These are phyloP conservation scores for Scolecobasidium constrictum DNA, from an alignment of 2,329 filamentous ascomycete species.

Conservation along the genomic window DNA sequence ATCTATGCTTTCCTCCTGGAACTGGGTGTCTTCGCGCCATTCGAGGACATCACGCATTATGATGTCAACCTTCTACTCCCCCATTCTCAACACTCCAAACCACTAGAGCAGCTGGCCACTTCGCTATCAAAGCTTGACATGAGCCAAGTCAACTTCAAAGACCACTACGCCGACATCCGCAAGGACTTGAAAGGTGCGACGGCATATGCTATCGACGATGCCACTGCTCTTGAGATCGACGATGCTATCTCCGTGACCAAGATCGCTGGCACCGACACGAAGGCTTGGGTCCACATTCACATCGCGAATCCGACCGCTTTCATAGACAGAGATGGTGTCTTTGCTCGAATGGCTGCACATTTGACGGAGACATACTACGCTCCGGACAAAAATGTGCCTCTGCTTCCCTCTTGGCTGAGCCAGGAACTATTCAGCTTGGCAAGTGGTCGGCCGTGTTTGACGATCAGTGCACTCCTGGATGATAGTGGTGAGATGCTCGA, in stretches of 20 bases:
- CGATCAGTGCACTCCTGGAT: slow-evolving; percentile 48
- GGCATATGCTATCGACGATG: slow-evolving; percentile 64
- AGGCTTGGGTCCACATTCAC: slow-evolving; percentile 70
- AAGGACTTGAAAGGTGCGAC: slow-evolving; percentile 48
- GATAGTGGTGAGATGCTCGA: slow-evolving; percentile 42
- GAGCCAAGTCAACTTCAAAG: slow-evolving; percentile 29
- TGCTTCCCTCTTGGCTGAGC: slow-evolving; percentile 42
- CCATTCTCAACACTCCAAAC: slow-evolving; percentile 31
- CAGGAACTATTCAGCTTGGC: slow-evolving; percentile 43
- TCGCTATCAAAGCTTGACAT: slow-evolving; percentile 17
- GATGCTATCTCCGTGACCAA: slow-evolving; percentile 65
- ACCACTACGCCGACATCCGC: slow-evolving; percentile 46
- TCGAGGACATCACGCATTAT: slow-evolving; percentile 58
- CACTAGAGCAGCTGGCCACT: slow-evolving; percentile 29
- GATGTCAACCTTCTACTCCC: slow-evolving; percentile 41
- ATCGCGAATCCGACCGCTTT: slow-evolving; percentile 68
- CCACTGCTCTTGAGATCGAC: slow-evolving; percentile 59
- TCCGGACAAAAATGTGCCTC: slow-evolving; percentile 44
- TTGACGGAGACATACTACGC: slow-evolving; percentile 46
- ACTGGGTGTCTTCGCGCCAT: slow-evolving; percentile 58
- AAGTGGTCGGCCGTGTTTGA: slow-evolving; percentile 44
- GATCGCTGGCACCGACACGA: slow-evolving; percentile 35
- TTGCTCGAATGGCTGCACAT: slow-evolving; percentile 51
- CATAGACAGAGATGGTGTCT: slow-evolving; percentile 46
- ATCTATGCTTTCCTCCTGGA: slow-evolving; percentile 65